Base-by-base conservation (phyloP, 352 stramenopile species). In the Globisporangium perplexum region DNA sequence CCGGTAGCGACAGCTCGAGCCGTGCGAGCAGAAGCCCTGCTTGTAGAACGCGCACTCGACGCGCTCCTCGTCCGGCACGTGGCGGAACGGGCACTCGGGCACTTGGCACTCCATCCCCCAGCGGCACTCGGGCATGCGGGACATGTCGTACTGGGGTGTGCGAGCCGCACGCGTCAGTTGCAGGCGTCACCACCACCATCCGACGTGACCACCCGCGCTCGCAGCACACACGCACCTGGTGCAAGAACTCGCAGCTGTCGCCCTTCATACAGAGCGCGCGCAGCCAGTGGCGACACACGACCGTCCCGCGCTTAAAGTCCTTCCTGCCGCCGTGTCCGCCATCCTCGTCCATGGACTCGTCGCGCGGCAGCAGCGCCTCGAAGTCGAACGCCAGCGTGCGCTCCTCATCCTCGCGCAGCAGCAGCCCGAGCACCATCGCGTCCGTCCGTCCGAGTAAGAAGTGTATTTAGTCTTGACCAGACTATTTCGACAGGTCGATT, bases 231-330 rank as follows among this genome's bases (percentile, higher is more conserved):
- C 50, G 42, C 18, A 62, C 56, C 35, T 86, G 88, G 64, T 98
- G 95, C 50, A 98, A 65, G 62, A 98, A 98, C 73, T 98, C 95
- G 67, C 95, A 99, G 53, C 94, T 95, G 60, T 97, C 89, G 43
- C 96, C 96, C 60, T 98, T 98, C 95, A 98, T 98, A 68, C 96
- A 99, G 31, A 99, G 77, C 63, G 96, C 95, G 55, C 92, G 88
- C 48, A 99, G 81, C 95, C 96, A 99, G 68, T 99, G 96, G 57
- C 95, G 91, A 69, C 96, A 99, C 28, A 99, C 96, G 47, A 99
- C 93, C 0, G 94, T 99, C 43, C 95, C 85, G 42, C 85, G 83
- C 64, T 95, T 95, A 47, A 95, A 93, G 60, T 95, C 85, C 53
- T 92, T 95, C 65, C 87, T 86, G 33, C 69, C 74, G 22, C 58